Evolutionary conservation across 176 grass and related monocot species (phyloP), one percentile per base, ranked within the genome.

Genomic region (Poa pratensis): DNA sequence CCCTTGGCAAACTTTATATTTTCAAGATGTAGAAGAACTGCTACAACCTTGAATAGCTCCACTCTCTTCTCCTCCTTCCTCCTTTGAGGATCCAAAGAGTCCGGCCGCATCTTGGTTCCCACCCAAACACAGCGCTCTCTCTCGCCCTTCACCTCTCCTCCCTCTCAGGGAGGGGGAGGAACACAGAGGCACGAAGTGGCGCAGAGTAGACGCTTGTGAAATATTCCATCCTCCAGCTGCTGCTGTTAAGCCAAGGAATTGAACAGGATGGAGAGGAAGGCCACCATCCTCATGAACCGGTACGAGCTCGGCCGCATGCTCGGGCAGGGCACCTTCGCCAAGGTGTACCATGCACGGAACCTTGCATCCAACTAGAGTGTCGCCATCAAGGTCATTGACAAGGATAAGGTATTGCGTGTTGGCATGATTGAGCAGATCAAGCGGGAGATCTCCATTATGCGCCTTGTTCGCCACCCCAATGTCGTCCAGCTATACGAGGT

Each of bases 391-490:
- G 73, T 89, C 43, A 92, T 94, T 18, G 87, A 94, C 88, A 94
- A 94, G 83, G 95, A 97, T 77, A 97, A 93, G 88, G 92, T 97
- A 7, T 6, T 97, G 58, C 92, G 88, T 22, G 88, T 92, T 1
- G 92, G 95, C 76, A 90, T 97, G 90, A 92, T 97, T 12, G 90
- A 94, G 42, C 92, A 97, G 82, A 97, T 93, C 88, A 94, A 94
- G 88, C 78, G 95, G 35, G 92, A 97, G 86, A 97, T 97, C 71
- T 94, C 92, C 0, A 76, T 94, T 45, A 94, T 97, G 88, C 88
- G 92, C 53, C 88, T 91, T 0, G 88, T 94, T 35, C 92, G 90
- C 69, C 95, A 97, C 43, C 92, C 92, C 55, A 93, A 97, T 19
- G 57, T 97, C 24, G 92, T 97, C 37, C 95, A 97, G 75, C 92